phyloP scores from a whole-genome alignment of 73 alveolate genomes.

The Blepharisma stoltei region DNA sequence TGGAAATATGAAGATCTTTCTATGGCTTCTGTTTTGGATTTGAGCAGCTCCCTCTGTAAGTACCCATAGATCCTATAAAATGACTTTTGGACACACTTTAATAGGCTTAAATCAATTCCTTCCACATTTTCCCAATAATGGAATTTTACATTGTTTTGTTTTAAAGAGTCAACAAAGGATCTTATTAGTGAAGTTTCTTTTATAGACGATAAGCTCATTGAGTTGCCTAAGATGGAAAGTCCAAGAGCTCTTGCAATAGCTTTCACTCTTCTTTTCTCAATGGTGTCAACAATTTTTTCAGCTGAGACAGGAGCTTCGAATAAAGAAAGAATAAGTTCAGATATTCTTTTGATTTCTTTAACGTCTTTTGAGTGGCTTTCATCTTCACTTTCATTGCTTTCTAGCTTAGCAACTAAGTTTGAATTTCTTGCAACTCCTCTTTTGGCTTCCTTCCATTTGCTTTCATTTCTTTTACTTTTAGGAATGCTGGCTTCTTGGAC shows the following conservation, averaged over 20 bases:
- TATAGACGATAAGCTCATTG: neutral
- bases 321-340: neutral
- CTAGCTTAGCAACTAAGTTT: neutral
- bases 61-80: neutral
- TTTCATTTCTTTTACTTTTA: neutral
- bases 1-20: neutral
- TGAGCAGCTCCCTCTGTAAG: neutral
- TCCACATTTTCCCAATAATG: constrained; percentile 18
- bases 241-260: constrained; percentile 26
- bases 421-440: neutral
- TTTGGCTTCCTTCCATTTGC: constrained; percentile 12
- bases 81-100: constrained; percentile 3
- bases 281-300: neutral
- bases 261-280: neutral
- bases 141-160: neutral
- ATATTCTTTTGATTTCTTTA: neutral
- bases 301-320: neutral
- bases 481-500: neutral
- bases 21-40: neutral
- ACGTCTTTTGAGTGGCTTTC: neutral
- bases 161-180: neutral
- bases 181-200: neutral
- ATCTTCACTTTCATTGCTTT: neutral
- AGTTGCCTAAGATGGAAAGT: neutral
- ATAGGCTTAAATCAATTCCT: neutral